These are phyloP conservation scores for Epichloe aotearoae DNA, from an alignment of 2,329 filamentous ascomycete species.

Conservation along the genomic window DNA sequence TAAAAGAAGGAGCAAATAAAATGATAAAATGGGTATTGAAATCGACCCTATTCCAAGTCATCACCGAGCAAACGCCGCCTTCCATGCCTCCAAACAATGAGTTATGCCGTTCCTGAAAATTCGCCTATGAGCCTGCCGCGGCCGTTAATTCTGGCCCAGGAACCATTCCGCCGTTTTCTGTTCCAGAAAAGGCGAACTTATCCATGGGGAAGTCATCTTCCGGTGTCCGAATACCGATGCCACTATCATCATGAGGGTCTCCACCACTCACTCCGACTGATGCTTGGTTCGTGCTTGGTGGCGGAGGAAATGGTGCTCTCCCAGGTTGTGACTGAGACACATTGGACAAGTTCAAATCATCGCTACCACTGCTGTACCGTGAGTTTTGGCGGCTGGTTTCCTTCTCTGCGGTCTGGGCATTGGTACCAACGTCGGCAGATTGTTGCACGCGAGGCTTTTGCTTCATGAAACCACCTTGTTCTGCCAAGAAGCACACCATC, in stretches of 20 bases:
- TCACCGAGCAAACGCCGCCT: slow-evolving; percentile 7
- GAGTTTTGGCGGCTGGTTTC: slow-evolving; percentile 22
- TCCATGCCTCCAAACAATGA: neutral
- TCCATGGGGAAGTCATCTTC: slow-evolving; percentile 51
- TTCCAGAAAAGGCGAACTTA: slow-evolving; percentile 37
- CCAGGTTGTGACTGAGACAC: slow-evolving; percentile 34
- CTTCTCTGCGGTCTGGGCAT: slow-evolving; percentile 22
- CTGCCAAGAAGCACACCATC: slow-evolving; percentile 80
- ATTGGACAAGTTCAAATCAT: slow-evolving; percentile 31
- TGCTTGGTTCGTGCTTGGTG: slow-evolving; percentile 30
- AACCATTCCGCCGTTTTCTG: slow-evolving; percentile 22
- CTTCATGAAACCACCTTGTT: slow-evolving; percentile 77
- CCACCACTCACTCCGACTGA: slow-evolving; percentile 22
- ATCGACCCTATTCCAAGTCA: slow-evolving; percentile 4
- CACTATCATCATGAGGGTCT: slow-evolving; percentile 55
- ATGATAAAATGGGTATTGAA: slow-evolving; percentile 6
- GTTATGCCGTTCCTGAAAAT: neutral
- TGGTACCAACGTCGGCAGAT: slow-evolving; percentile 15
- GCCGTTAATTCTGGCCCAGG: slow-evolving; percentile 17
- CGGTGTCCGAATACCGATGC: slow-evolving; percentile 57
- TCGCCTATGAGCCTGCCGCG: slow-evolving; percentile 4
- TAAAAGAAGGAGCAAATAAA: slow-evolving; percentile 1
- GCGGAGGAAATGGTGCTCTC: slow-evolving; percentile 36
- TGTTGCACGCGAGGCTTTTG: slow-evolving; percentile 29
- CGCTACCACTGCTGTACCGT: slow-evolving; percentile 31